Conservation (phyloP, 805 yeast species). For the Candida ortonii region DNA sequence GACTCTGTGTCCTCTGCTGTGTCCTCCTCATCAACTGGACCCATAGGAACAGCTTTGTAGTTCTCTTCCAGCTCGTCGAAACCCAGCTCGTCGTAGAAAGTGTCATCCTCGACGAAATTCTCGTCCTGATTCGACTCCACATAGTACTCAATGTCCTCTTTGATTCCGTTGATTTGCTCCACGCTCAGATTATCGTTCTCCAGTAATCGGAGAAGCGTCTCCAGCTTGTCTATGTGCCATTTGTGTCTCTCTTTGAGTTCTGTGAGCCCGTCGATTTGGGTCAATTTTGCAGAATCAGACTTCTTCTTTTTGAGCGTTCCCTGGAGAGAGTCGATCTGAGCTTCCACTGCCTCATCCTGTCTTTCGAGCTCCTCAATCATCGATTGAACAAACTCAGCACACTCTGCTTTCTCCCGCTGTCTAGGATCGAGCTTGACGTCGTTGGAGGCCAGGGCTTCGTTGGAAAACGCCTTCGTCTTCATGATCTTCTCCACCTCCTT, state of each 20-base stretch:
- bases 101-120: conserved; percentile 91
- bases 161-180: conserved; percentile 68
- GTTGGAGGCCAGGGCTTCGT: conserved; percentile 73
- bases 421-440: conserved; percentile 70
- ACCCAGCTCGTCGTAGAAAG: conserved; percentile 82
- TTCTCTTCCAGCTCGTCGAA: conserved; percentile 48
- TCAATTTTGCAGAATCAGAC: conserved; percentile 50
- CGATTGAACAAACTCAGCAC: conserved; percentile 63
- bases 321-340: conserved; percentile 56
- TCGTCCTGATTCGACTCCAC: conserved; percentile 92
- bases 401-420: conserved; percentile 74
- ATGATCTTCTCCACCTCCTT: conserved; percentile 90
- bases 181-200: conserved; percentile 81
- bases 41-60: conserved; percentile 25
- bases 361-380: conserved; percentile 76
- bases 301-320: conserved; percentile 55
- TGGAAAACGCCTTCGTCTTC: conserved; percentile 91
- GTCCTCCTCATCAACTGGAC: conserved; percentile 14
- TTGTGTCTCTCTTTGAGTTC: conserved; percentile 68
- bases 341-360: conserved; percentile 78
- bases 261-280: conserved; percentile 59
- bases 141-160: conserved; percentile 89
- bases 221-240: conserved; percentile 76
- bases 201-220: conserved; percentile 68
- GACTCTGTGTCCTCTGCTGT: conserved; percentile 2